Evolutionary conservation across 2,329 filamentous ascomycete genomes (phyloP).

Genomic region (Hirsutella rhossiliensis): DNA sequence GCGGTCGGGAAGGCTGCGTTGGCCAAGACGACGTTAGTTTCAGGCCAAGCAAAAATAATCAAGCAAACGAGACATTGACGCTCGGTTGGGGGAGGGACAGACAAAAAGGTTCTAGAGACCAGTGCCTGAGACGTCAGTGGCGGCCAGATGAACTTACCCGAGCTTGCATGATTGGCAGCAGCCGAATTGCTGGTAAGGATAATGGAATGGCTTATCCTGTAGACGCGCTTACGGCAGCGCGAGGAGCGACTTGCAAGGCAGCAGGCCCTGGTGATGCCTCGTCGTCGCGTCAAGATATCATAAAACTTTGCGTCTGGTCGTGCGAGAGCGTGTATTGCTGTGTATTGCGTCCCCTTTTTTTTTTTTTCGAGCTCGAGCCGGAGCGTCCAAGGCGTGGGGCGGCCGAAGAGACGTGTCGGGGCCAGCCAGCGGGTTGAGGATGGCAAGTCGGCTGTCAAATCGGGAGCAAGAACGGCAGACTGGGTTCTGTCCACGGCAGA

Average conservation of each 20-base stretch:
- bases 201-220: conserved; percentile 7
- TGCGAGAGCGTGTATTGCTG: background rate
- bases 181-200: conserved; percentile 6
- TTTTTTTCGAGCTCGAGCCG: background rate
- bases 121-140: too few relatives aligned
- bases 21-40: background rate
- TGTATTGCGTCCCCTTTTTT: background rate
- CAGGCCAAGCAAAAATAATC: background rate
- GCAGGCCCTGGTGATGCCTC: conserved; percentile 1
- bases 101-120: background rate
- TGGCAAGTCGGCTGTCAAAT: background rate
- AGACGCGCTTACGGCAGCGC: conserved; percentile 10
- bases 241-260: conserved; percentile 3
- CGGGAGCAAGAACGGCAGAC: background rate
- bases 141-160: conserved; percentile 15
- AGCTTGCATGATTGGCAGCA: conserved; percentile 19
- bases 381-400: background rate
- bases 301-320: conserved; percentile 1
- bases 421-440: background rate
- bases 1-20: conserved; percentile 26
- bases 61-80: background rate
- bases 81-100: too few relatives aligned
- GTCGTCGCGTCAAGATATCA: conserved; percentile 6
- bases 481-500: background rate
- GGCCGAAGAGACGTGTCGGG: background rate